Evolutionary conservation across 73 alveolate genomes (phyloP).

Genomic region (Paraurostyla sp.): DNA sequence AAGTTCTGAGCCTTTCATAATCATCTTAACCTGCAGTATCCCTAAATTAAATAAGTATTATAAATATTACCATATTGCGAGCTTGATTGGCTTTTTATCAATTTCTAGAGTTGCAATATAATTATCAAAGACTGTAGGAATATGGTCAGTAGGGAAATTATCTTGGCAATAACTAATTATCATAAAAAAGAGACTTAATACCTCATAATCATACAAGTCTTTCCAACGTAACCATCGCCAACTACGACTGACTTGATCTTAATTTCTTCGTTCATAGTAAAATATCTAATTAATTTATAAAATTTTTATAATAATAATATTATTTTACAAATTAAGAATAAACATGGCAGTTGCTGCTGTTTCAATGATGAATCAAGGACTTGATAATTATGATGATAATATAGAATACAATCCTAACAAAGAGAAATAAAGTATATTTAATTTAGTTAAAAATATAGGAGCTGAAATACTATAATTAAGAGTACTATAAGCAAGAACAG

Average conservation of each 20-base stretch:
- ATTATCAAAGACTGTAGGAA: conserved; percentile 84
- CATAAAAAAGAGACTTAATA: neutral
- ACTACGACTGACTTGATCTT: conserved; percentile 68
- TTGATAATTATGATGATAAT: neutral
- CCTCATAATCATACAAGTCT: conserved; percentile 68
- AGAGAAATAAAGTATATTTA: neutral
- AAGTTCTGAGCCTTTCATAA: conserved; percentile 80
- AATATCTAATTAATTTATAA: neutral
- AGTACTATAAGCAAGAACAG: neutral
- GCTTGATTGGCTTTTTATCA: conserved; percentile 72
- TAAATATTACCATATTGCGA: conserved; percentile 72
- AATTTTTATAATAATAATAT: neutral
- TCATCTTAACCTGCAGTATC: conserved; percentile 87
- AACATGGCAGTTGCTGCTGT: conserved; percentile 43
- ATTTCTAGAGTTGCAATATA: conserved; percentile 69
- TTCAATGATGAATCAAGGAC: neutral
- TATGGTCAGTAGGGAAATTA: conserved; percentile 74
- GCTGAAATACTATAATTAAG: neutral
- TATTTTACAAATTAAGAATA: neutral
- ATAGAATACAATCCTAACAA: conserved; percentile 6
- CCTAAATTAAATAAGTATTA: conserved; percentile 7
- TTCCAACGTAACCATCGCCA: conserved; percentile 67
- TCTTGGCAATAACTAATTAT: conserved; percentile 67
- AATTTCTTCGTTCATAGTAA: conserved; percentile 24
- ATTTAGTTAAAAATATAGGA: neutral